Evolutionary conservation across 129 eudicot species (phyloP).

Genomic region (Glebionis coronaria): DNA sequence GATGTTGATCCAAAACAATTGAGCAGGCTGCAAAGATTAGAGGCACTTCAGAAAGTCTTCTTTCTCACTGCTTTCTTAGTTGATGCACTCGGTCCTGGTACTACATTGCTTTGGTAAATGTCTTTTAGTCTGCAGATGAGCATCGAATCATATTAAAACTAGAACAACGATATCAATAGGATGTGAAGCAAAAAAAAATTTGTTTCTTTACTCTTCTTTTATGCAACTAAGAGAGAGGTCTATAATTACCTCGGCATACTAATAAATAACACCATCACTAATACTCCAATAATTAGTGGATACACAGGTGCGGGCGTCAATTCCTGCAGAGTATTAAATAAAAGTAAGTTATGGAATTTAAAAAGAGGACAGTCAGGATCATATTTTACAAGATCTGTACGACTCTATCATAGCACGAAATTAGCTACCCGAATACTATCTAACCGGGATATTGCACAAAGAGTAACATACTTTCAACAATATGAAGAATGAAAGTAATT

Average conservation of each 20-base stretch:
- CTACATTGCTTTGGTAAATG: conserved; percentile 56
- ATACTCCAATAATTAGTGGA: conserved; percentile 77
- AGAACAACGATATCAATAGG: neutral
- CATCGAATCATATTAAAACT: conserved; percentile 8
- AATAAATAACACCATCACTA: conserved; percentile 63
- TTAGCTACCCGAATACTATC: neutral
- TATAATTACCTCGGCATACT: conserved; percentile 76
- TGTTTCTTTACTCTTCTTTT: too few species aligned
- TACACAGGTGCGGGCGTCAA: conserved; percentile 89
- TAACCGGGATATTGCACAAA: neutral
- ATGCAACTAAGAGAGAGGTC: neutral
- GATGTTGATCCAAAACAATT: neutral
- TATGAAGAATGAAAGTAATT: neutral
- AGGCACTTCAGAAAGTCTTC: conserved; percentile 62
- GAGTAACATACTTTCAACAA: neutral
- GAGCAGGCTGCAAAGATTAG: neutral
- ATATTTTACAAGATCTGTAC: conserved; percentile 5
- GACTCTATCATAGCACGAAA: neutral
- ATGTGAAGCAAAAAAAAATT: neutral
- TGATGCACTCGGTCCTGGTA: conserved; percentile 43
- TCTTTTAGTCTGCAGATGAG: conserved; percentile 64
- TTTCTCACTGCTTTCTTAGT: conserved; percentile 71
- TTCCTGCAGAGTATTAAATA: conserved; percentile 49
- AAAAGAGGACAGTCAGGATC: neutral
- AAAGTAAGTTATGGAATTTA: neutral